These are phyloP conservation scores for Colletotrichum zoysiae DNA, from an alignment of 2,329 filamentous ascomycete species.

Conservation along the genomic window DNA sequence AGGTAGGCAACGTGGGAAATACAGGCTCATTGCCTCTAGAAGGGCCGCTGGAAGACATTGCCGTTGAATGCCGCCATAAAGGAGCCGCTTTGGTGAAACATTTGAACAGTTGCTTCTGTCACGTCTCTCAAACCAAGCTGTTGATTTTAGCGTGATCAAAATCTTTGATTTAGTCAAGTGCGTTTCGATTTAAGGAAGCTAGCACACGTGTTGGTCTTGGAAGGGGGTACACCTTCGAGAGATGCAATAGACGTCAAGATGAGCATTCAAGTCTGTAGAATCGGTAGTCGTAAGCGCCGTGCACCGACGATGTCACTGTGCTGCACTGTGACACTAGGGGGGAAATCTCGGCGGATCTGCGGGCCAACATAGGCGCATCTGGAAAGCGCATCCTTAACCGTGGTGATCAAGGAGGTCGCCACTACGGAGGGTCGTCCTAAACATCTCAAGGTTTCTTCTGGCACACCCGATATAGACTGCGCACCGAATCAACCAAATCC, in stretches of 20 bases:
- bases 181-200: too few species aligned
- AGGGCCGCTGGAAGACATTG: too few species aligned
- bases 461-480: too few species aligned
- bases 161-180: background rate
- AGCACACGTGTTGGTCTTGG: background rate
- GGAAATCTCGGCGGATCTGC: background rate
- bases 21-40: background rate
- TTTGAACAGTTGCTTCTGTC: background rate
- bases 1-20: background rate
- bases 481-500: background rate
- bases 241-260: background rate
- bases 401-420: background rate
- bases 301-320: constrained; percentile 21
- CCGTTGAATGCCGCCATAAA: too few species aligned
- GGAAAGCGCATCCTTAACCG: background rate
- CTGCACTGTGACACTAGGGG: constrained; percentile 15
- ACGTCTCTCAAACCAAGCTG: background rate
- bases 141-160: background rate
- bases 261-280: background rate
- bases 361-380: too few species aligned
- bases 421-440: background rate
- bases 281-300: constrained; percentile 11
- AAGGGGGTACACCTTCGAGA: background rate
- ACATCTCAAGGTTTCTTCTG: background rate
- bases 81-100: background rate